These are phyloP conservation scores for Euptelea pleiosperma DNA, from an alignment of 164 flowering plant genomes.

Conservation along the genomic window DNA sequence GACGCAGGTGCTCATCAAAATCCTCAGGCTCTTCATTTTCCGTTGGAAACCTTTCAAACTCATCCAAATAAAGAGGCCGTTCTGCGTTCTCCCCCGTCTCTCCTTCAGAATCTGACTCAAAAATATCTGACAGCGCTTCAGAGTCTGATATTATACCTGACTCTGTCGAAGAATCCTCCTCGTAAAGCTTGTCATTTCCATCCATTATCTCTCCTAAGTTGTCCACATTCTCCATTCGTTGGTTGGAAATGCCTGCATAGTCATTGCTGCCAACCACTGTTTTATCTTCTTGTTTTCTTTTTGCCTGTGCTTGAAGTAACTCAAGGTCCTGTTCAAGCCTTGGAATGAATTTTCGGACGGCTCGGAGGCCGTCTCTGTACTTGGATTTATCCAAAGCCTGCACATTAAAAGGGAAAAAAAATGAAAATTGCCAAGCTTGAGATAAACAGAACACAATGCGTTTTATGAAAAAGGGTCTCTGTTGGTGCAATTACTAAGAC, in stretches of 20 bases:
- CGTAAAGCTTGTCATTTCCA: conserved; percentile 23
- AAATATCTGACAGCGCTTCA: conserved; percentile 77
- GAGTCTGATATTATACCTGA: conserved; percentile 51
- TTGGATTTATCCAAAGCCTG: conserved; percentile 94
- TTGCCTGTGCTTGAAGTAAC: conserved; percentile 49
- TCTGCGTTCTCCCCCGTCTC: conserved; percentile 41
- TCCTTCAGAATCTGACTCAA: conserved; percentile 74
- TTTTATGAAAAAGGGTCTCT: no score
- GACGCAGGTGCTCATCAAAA: conserved; percentile 65
- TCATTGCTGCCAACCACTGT: conserved; percentile 4
- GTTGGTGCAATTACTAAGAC: no score
- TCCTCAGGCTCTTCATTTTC: conserved; percentile 46
- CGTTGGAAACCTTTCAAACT: conserved; percentile 60
- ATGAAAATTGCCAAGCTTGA: not conserved
- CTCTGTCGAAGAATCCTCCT: conserved; percentile 33
- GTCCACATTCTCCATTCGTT: conserved; percentile 25
- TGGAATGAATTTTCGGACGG: conserved; percentile 72
- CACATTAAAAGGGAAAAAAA: not conserved
- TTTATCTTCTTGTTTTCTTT: conserved; percentile 24
- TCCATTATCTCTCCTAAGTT: conserved; percentile 32
- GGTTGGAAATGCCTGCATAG: conserved; percentile 13
- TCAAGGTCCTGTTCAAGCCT: conserved; percentile 77
- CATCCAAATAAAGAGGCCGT: conserved; percentile 58
- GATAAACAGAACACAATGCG: not conserved
- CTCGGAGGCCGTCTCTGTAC: conserved; percentile 71